These are phyloP conservation scores for Capillidium heterosporum DNA, from an alignment of 371 early-diverging fungal species.

Conservation along the genomic window DNA sequence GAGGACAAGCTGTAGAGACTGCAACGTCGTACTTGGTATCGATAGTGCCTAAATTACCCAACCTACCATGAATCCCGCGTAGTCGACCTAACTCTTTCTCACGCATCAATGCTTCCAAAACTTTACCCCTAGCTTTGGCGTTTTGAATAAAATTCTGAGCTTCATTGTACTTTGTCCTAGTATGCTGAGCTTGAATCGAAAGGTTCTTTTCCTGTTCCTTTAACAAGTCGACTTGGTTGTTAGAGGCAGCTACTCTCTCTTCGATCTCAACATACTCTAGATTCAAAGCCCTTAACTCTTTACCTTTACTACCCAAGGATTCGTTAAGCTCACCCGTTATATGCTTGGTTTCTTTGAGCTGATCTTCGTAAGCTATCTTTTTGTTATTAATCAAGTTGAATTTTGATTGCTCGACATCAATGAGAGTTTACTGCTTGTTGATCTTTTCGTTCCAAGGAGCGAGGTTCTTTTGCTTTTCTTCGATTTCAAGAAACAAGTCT, in stretches of 20 bases:
- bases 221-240: conserved; percentile 6
- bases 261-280: conserved; percentile 7
- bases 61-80: conserved; percentile 71
- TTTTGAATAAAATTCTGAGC: conserved; percentile 37
- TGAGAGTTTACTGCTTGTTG: conserved; percentile 38
- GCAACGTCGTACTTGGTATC: conserved; percentile 93
- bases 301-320: conserved; percentile 12
- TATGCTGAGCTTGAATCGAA: conserved; percentile 12
- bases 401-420: conserved; percentile 67
- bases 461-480: conserved; percentile 54
- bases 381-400: conserved; percentile 43
- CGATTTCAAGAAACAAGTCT: conserved; percentile 42
- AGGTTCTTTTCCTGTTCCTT: conserved; percentile 6
- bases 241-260: not conserved
- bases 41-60: conserved; percentile 92
- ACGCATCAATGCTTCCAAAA: conserved; percentile 49
- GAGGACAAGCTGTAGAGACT: conserved; percentile 79
- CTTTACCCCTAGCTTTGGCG: conserved; percentile 52
- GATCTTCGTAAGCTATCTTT: conserved; percentile 3
- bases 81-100: conserved; percentile 66
- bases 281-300: conserved; percentile 15
- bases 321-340: conserved; percentile 7
- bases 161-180: conserved; percentile 46
- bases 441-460: conserved; percentile 72
- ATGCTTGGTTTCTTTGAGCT: not conserved